These are phyloP conservation scores for Hansenula sp. DNA, from an alignment of 1,139 yeast genomes.

Conservation along the genomic window DNA sequence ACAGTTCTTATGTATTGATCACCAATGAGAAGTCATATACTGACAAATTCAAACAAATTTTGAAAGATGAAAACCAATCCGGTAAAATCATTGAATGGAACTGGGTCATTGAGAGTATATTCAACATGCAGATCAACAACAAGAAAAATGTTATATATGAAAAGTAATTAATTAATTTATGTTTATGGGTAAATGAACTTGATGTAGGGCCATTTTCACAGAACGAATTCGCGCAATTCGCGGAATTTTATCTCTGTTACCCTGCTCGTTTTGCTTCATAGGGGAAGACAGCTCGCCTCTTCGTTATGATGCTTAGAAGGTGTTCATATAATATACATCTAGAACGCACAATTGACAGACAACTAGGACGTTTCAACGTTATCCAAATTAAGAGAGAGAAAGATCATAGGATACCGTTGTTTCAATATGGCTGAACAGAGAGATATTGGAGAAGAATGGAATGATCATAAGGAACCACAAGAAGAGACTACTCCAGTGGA, in stretches of 20 bases:
- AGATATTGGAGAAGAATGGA: neutral
- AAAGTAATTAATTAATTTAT: neutral
- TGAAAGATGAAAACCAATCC: slow-evolving; percentile 22
- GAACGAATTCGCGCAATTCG: too few species aligned
- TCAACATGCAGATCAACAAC: slow-evolving; percentile 33
- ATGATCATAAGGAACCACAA: neutral
- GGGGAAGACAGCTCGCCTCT: neutral
- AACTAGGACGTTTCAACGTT: too few species aligned
- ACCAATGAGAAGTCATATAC: slow-evolving; percentile 35
- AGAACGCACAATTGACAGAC: too few species aligned
- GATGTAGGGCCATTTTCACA: neutral
- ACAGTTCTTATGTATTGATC: slow-evolving; percentile 24
- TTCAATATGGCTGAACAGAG: neutral
- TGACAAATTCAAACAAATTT: slow-evolving; percentile 33
- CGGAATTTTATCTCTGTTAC: neutral
- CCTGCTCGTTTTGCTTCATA: neutral
- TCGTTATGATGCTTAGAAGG: too few species aligned
- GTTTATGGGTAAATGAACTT: too few species aligned
- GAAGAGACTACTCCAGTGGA: neutral
- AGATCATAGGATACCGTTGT: too few species aligned
- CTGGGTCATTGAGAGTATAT: slow-evolving; percentile 60
- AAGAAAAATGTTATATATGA: slow-evolving; percentile 7
- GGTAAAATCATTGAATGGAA: slow-evolving; percentile 55
- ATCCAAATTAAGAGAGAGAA: too few species aligned
- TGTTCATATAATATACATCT: too few species aligned